Base-by-base conservation (phyloP, 169 alveolate species). In the Miamiensis avidus region DNA sequence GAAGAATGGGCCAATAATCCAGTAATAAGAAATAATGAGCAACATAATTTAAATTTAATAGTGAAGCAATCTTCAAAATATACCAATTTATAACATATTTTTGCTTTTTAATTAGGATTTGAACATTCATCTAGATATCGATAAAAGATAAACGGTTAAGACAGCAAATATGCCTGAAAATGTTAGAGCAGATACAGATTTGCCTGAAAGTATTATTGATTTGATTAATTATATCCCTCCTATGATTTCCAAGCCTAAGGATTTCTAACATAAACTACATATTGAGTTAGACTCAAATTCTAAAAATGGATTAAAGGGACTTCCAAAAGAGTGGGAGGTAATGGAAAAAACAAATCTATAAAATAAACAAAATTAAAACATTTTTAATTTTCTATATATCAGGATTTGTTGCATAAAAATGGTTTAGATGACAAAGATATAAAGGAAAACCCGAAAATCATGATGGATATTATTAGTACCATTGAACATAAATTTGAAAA, bases 261-360 rank as follows among this genome's bases (percentile, higher is more conserved):
- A 86, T 75, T 34, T 86, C 11, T n/a, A 82, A 65, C 85, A 82
- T 34, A 76, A 75, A 25, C 33, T 81, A 1, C 90, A 86, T 86
- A 86, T 86, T 49, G 83, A 79, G 64, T 34, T 86, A 27, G 87
- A 86, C 81, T 69, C 83, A 4, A 73, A 69, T 49, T 82, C 86
- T 15, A 73, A 76, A n/a, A 31, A 72, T 27, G 90, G 90, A 26
- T 69, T 86, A 11, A 86, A 69, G 28, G 90, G 90, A 0, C 33
- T 86, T 15, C 90, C 90, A n/a, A 31, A 29, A 29, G 90, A 86
- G 31, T 86, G 90, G 90, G 31, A 74, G 25, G 87, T 34, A 79
- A 49, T 30, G 65, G 28, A 77, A 77, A 77, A 32, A 31, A 77
- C 27, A 76, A 30, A 0, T 26, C 4, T 11, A 49, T 49, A 49